A percentile compares a stretch with the other conserved stretches of the same genome.
Conservation (phyloP, 495 filamentous ascomycete genomes). For the Penicillium nucicola region DNA sequence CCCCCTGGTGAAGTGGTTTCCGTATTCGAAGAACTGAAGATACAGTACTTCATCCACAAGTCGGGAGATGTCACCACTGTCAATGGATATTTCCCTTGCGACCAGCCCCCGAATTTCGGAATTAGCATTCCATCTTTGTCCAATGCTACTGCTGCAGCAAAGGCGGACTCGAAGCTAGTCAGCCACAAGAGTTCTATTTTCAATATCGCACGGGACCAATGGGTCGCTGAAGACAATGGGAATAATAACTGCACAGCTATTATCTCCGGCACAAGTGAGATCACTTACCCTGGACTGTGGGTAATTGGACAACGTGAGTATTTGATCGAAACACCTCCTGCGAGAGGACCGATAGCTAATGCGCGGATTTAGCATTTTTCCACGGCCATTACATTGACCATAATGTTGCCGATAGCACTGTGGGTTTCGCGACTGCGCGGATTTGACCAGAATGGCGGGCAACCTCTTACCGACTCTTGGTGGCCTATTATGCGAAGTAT, state of each 20-base stretch:
- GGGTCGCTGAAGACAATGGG: constrained; percentile 7
- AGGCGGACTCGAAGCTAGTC: too few species aligned
- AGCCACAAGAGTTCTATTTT: constrained; percentile 2
- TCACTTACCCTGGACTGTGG: background rate
- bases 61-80: too few species aligned
- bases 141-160: too few species aligned
- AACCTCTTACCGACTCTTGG: too few species aligned
- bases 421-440: constrained; percentile 5
- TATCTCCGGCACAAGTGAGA: constrained; percentile 1
- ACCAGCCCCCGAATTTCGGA: too few species aligned
- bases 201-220: constrained; percentile 1
- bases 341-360: background rate
- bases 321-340: background rate
- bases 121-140: too few species aligned
- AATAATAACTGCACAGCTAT: constrained; percentile 12
- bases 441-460: too few species aligned
- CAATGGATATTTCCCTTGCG: too few species aligned
- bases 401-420: constrained; percentile 4
- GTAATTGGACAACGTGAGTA: constrained; percentile 10
- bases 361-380: constrained; percentile 4
- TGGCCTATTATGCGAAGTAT: too few species aligned
- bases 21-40: too few species aligned
- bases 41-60: too few species aligned
- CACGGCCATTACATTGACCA: constrained; percentile 12
- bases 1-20: too few species aligned